Conservation (phyloP, 129 eudicot genomes). For the Escallonia rubra region DNA sequence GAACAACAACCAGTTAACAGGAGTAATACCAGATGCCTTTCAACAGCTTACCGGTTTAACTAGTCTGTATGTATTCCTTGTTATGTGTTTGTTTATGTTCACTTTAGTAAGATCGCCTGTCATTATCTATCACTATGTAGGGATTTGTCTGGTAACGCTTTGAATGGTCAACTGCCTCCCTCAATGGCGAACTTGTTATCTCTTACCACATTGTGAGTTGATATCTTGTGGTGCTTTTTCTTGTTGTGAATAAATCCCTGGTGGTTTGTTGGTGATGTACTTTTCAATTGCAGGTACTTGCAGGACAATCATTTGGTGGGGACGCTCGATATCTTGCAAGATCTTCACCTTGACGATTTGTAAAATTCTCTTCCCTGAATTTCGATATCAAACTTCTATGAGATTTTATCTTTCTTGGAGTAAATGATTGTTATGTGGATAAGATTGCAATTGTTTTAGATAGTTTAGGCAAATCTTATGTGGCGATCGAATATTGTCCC, state of each 20-base stretch:
- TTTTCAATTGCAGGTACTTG: slow-evolving; percentile 55
- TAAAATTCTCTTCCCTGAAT: slow-evolving; percentile 25
- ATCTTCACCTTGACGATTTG: slow-evolving; percentile 71
- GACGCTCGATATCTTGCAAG: slow-evolving; percentile 70
- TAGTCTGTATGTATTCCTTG: slow-evolving; percentile 43
- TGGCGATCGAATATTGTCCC: too few relatives aligned
- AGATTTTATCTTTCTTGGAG: not conserved
- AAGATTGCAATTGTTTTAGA: too few relatives aligned
- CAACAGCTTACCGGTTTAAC: slow-evolving; percentile 46
- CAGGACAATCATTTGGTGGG: slow-evolving; percentile 74
- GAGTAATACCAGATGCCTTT: slow-evolving; percentile 79
- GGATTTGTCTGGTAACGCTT: slow-evolving; percentile 77
- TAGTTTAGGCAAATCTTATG: too few relatives aligned
- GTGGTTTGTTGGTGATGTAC: not conserved
- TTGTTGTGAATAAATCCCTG: not conserved
- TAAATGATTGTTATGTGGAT: not conserved
- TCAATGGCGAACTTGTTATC: slow-evolving; percentile 69
- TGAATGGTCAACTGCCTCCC: slow-evolving; percentile 76
- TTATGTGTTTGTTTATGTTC: slow-evolving; percentile 1
- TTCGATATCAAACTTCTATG: not conserved
- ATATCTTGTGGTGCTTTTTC: not conserved
- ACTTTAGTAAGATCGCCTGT: not conserved
- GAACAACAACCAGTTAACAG: slow-evolving; percentile 63
- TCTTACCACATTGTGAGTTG: slow-evolving; percentile 67
- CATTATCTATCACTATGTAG: slow-evolving; percentile 37